A percentile compares a stretch with the other conserved stretches of the same genome.
phyloP scores from a whole-genome alignment of 2,329 filamentous ascomycete genomes.

The Aspergillus awamori region DNA sequence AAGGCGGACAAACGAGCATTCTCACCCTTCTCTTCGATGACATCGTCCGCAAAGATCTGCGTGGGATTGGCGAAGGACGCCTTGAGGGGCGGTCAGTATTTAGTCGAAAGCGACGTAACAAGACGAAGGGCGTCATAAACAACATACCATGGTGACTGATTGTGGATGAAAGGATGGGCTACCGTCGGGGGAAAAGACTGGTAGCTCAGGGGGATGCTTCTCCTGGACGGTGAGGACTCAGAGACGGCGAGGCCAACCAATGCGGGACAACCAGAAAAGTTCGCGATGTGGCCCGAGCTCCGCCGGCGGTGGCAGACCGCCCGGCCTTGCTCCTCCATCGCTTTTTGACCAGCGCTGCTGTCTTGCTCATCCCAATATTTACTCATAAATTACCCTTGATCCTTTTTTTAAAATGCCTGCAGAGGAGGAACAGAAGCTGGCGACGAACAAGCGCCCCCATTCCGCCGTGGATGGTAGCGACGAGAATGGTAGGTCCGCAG shows the following conservation, averaged over 20 bases:
- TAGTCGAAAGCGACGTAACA: conserved; percentile 8
- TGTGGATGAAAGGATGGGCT: conserved; percentile 21
- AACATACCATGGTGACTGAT: conserved; percentile 35
- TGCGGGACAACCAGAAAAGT: conserved; percentile 35
- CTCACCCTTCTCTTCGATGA: conserved; percentile 96
- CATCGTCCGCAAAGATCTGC: conserved; percentile 97
- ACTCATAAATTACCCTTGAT: not conserved
- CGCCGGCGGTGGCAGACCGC: conserved; percentile 22
- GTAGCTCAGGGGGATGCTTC: conserved; percentile 24
- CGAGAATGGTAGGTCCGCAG: conserved; percentile 35
- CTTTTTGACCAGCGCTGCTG: not conserved
- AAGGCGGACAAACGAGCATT: conserved; percentile 99
- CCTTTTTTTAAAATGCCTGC: conserved; percentile 32
- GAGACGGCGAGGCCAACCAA: conserved; percentile 17
- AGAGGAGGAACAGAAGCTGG: conserved; percentile 26
- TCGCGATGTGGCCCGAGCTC: conserved; percentile 35
- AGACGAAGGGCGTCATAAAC: not conserved
- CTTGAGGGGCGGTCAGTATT: conserved; percentile 26
- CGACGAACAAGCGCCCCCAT: conserved; percentile 59
- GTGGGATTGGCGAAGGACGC: conserved; percentile 70
- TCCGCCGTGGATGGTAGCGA: conserved; percentile 57
- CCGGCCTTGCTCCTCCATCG: conserved; percentile 4
- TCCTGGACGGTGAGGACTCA: conserved; percentile 9
- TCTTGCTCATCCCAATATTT: conserved; percentile 7
- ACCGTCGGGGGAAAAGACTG: conserved; percentile 19